Percentiles rank a stretch among this genome's conserved stretches.
Evolutionary conservation across 345 rosid species (phyloP).

Genomic region (Hibiscus syriacus): DNA sequence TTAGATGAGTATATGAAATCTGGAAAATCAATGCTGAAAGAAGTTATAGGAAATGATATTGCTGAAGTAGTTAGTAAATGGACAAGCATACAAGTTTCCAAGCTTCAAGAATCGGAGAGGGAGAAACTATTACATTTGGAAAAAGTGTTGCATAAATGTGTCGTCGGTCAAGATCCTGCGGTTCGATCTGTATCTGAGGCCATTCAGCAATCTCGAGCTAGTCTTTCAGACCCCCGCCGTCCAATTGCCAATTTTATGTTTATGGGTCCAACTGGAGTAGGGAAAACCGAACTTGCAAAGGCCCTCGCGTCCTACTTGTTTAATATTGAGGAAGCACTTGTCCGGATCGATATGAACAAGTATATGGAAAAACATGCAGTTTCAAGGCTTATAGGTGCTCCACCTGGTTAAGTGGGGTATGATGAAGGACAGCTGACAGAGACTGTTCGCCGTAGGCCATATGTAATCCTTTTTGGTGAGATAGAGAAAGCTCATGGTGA

Average conservation of each 20-base stretch:
- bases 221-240: no score
- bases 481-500: no score
- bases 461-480: constrained; percentile 96
- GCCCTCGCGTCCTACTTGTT: no score
- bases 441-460: constrained; percentile 85
- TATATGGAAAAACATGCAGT: no score
- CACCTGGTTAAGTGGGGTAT: constrained; percentile 96
- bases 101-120: constrained; percentile 92
- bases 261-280: constrained; percentile 99
- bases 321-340: no score
- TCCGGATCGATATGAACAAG: no score
- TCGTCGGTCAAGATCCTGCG: constrained; percentile 94
- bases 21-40: constrained; percentile 96
- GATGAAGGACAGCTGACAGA: constrained; percentile 97
- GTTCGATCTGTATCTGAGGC: constrained; percentile 93
- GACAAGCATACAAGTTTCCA: constrained; percentile 87
- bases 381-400: constrained; percentile 98
- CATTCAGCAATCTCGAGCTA: constrained; percentile 94
- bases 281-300: constrained; percentile 95
- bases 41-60: constrained; percentile 85
- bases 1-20: constrained; percentile 78
- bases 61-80: no score
- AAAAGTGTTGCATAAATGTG: constrained; percentile 87
- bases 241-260: constrained; percentile 99
- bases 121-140: constrained; percentile 84